Percentiles rank a stretch among this genome's conserved stretches.
These are phyloP conservation scores for Lycium barbarum DNA, from an alignment of 257 asterid genomes.

Conservation along the genomic window DNA sequence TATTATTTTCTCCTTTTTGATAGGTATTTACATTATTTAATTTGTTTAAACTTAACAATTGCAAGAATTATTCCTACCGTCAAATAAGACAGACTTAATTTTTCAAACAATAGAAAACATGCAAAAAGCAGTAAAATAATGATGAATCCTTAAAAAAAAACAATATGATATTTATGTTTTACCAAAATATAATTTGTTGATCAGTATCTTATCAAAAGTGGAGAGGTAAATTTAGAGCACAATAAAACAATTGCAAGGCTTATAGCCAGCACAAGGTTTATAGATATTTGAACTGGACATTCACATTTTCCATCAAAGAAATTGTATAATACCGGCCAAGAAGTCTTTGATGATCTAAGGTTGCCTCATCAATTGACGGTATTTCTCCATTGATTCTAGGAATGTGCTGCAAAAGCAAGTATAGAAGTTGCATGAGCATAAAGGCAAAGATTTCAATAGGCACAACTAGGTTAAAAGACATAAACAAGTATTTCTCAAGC, in stretches of 20 bases:
- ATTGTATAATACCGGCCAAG: conserved; percentile 67
- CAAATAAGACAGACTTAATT: background rate
- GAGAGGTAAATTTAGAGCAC: background rate
- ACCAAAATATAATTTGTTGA: background rate
- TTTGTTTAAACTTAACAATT: background rate
- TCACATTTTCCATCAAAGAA: conserved; percentile 23
- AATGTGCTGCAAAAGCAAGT: conserved; percentile 71
- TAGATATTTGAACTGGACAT: conserved; percentile 9
- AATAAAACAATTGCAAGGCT: background rate
- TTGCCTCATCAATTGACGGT: conserved; percentile 91
- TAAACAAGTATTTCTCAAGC: background rate
- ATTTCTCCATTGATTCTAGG: conserved; percentile 94
- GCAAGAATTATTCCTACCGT: background rate
- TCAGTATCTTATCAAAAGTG: background rate
- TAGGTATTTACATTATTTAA: background rate
- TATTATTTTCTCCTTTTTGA: conserved; percentile 1
- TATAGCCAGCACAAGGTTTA: background rate
- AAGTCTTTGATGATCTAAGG: conserved; percentile 94
- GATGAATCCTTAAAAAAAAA: background rate
- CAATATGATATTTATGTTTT: background rate
- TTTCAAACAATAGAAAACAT: background rate
- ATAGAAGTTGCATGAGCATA: conserved; percentile 24
- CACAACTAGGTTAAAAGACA: background rate
- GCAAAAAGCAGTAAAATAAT: background rate
- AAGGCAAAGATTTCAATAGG: conserved; percentile 21